These are phyloP conservation scores for Kurtzmaniella fragi DNA, from an alignment of 805 yeast species.

Conservation along the genomic window DNA sequence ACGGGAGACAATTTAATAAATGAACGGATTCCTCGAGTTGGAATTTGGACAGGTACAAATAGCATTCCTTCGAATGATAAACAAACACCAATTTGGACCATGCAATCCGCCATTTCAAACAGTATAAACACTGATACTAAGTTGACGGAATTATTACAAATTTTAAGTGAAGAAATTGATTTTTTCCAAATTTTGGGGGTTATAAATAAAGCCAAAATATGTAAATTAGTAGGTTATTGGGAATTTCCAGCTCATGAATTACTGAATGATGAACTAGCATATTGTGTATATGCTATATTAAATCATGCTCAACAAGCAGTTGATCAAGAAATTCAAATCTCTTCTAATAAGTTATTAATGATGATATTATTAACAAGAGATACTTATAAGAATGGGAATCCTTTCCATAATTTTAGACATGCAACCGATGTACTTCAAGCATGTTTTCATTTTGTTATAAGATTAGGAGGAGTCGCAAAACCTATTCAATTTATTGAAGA, in stretches of 20 bases:
- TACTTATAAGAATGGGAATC: slow-evolving; percentile 77
- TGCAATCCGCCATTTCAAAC: slow-evolving; percentile 25
- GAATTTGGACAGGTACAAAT: slow-evolving; percentile 42
- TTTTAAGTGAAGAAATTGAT: slow-evolving; percentile 24
- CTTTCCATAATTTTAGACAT: slow-evolving; percentile 93
- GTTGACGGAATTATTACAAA: slow-evolving; percentile 18
- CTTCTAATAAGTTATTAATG: slow-evolving; percentile 44
- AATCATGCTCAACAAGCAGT: slow-evolving; percentile 29
- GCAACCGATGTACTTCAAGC: slow-evolving; percentile 96
- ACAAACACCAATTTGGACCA: slow-evolving; percentile 21
- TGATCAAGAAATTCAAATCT: slow-evolving; percentile 1
- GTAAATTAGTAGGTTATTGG: slow-evolving; percentile 54
- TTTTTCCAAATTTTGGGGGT: slow-evolving; percentile 22
- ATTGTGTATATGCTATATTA: slow-evolving; percentile 55
- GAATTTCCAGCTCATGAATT: slow-evolving; percentile 66
- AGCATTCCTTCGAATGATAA: too few relatives aligned
- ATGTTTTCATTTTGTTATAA: slow-evolving; percentile 58
- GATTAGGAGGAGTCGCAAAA: slow-evolving; percentile 34
- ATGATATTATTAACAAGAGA: slow-evolving; percentile 67
- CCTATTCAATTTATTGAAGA: slow-evolving; percentile 31
- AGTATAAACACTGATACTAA: slow-evolving; percentile 20
- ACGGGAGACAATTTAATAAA: slow-evolving; percentile 19
- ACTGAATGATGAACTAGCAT: slow-evolving; percentile 59
- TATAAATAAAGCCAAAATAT: slow-evolving; percentile 19
- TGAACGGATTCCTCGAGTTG: slow-evolving; percentile 32